A percentile compares a stretch with the other conserved stretches of the same genome.
These are phyloP conservation scores for Lizanozyma gosingica DNA, from an alignment of 1,139 yeast species.

Conservation along the genomic window DNA sequence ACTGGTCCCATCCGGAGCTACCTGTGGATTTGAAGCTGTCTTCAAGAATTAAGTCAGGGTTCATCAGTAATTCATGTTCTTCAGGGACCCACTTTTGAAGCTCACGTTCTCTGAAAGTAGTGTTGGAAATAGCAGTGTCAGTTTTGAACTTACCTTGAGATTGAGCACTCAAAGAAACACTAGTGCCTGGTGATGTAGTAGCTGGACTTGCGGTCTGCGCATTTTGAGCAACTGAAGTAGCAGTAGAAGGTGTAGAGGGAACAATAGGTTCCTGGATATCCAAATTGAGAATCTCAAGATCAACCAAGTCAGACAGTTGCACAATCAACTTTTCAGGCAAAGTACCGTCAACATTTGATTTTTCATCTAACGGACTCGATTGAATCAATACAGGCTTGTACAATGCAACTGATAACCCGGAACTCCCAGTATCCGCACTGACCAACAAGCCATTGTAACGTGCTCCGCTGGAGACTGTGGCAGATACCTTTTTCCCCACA, in stretches of 20 bases:
- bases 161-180: slow-evolving; percentile 2
- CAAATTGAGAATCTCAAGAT: slow-evolving; percentile 42
- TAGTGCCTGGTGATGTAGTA: slow-evolving; percentile 4
- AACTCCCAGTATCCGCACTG: slow-evolving; percentile 17
- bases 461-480: slow-evolving; percentile 56
- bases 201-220: slow-evolving; percentile 3
- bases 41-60: slow-evolving; percentile 32
- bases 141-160: slow-evolving; percentile 48
- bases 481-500: slow-evolving; percentile 47
- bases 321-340: slow-evolving; percentile 42
- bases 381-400: slow-evolving; percentile 39
- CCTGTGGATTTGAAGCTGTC: slow-evolving; percentile 21
- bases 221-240: too few relatives aligned
- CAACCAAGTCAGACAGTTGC: slow-evolving; percentile 54
- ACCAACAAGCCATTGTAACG: slow-evolving; percentile 51
- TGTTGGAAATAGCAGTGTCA: slow-evolving; percentile 70
- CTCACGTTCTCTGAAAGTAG: slow-evolving; percentile 50
- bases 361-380: slow-evolving; percentile 22
- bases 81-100: slow-evolving; percentile 86
- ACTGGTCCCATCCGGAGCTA: slow-evolving; percentile 73
- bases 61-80: slow-evolving; percentile 19
- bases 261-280: slow-evolving; percentile 21
- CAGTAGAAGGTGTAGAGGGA: slow-evolving; percentile 1
- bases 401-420: slow-evolving; percentile 44
- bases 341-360: slow-evolving; percentile 22